A percentile compares a stretch with the other conserved stretches of the same genome.
These are phyloP conservation scores for Paecilomyces niveus DNA, from an alignment of 2,329 filamentous ascomycete genomes.

Conservation along the genomic window DNA sequence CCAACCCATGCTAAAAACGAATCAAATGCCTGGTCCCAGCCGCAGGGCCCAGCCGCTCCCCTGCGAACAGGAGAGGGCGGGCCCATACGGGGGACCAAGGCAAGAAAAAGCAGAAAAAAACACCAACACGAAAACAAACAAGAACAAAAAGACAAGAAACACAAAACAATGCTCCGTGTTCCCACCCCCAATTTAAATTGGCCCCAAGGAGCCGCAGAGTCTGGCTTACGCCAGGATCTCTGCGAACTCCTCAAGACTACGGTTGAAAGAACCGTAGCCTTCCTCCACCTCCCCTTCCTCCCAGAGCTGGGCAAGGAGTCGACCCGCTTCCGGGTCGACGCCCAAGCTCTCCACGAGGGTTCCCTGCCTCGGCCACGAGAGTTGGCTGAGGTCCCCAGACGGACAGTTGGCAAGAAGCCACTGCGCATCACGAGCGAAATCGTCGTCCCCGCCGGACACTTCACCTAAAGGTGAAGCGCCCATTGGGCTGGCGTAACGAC, in stretches of 20 bases:
- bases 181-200: neutral
- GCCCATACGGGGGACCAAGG: neutral
- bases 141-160: neutral
- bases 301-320: neutral
- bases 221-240: neutral
- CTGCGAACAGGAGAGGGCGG: too few species aligned
- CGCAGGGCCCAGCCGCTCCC: too few species aligned
- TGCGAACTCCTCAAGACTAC: neutral
- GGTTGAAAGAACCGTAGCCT: neutral
- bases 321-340: neutral
- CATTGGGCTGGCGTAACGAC: slow-evolving; percentile 9
- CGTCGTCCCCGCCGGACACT: slow-evolving; percentile 5
- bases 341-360: neutral
- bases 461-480: neutral
- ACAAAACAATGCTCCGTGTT: neutral
- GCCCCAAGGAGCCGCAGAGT: neutral
- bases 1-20: too few species aligned
- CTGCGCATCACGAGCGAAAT: slow-evolving; percentile 4
- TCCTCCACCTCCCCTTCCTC: neutral
- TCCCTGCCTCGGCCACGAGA: slow-evolving; percentile 4
- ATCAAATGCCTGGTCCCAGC: too few species aligned
- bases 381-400: slow-evolving; percentile 6
- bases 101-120: neutral
- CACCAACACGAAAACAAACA: too few species aligned
- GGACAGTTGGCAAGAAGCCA: slow-evolving; percentile 7